Percentiles rank a stretch among this genome's conserved stretches.
These are phyloP conservation scores for Ganoderma leucocontextum DNA, from an alignment of 1,284 basidiomycete species.

Conservation along the genomic window DNA sequence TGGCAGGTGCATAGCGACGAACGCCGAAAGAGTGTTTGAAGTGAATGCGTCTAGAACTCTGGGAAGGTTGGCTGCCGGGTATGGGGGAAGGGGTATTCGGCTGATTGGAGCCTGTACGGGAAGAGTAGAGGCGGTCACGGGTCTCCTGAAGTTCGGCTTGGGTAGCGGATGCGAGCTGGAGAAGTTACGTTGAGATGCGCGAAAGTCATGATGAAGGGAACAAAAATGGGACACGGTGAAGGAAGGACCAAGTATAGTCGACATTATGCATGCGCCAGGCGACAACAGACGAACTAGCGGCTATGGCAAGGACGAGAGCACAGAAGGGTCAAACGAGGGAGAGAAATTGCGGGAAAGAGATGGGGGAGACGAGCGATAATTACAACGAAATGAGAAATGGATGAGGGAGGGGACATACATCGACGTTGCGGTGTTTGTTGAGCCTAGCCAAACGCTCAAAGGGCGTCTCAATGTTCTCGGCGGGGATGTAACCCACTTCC, in stretches of 20 bases:
- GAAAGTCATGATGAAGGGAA: neutral
- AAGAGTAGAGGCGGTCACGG: constrained; percentile 60
- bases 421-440: constrained; percentile 98
- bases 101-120: constrained; percentile 53
- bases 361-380: constrained; percentile 2
- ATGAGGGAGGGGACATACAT: constrained; percentile 63
- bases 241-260: neutral
- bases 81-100: constrained; percentile 55
- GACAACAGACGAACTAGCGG: neutral
- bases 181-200: neutral
- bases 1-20: constrained; percentile 78
- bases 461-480: constrained; percentile 99
- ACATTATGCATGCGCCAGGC: neutral
- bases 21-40: constrained; percentile 69
- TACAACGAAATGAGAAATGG: neutral
- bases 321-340: neutral
- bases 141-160: constrained; percentile 65
- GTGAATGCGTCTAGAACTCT: constrained; percentile 52
- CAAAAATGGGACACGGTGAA: neutral
- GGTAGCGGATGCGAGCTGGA: constrained; percentile 77
- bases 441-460: constrained; percentile 95
- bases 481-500: constrained; percentile 99
- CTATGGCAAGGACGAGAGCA: neutral
- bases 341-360: neutral
- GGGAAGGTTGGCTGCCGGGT: constrained; percentile 40